Conservation (phyloP, 176 grass and related monocot species). For the Pontederia crassipes region DNA sequence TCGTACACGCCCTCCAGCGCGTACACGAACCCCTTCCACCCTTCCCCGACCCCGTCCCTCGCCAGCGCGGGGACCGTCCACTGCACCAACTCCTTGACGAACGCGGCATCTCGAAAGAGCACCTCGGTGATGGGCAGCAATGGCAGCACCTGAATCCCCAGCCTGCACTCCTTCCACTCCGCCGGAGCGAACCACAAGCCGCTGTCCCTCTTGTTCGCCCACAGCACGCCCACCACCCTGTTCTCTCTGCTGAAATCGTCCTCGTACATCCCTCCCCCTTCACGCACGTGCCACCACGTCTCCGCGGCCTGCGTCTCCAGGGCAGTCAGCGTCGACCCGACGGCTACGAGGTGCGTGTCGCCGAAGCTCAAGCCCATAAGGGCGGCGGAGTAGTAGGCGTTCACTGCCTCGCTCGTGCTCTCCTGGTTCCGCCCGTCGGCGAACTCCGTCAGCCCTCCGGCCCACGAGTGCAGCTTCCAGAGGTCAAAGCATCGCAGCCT, state of each 20-base stretch:
- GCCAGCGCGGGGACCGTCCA: slow-evolving; percentile 54
- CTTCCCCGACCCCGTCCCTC: slow-evolving; percentile 71
- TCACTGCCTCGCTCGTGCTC: slow-evolving; percentile 86
- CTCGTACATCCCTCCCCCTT: slow-evolving; percentile 53
- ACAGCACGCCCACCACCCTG: slow-evolving; percentile 52
- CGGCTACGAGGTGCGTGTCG: slow-evolving; percentile 46
- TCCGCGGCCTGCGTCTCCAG: slow-evolving; percentile 70
- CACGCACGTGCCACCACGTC: slow-evolving; percentile 86
- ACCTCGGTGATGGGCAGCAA: slow-evolving; percentile 67
- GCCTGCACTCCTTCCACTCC: slow-evolving; percentile 69
- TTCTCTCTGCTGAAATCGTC: slow-evolving; percentile 61
- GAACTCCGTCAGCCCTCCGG: slow-evolving; percentile 72
- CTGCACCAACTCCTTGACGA: slow-evolving; percentile 54
- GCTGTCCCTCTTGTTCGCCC: slow-evolving; percentile 93
- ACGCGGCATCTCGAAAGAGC: slow-evolving; percentile 47
- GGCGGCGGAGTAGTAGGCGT: slow-evolving; percentile 67
- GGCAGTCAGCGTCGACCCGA: slow-evolving; percentile 49
- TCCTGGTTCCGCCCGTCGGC: slow-evolving; percentile 87
- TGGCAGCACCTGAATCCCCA: slow-evolving; percentile 74
- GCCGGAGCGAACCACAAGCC: slow-evolving; percentile 85
- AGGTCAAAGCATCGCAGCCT: slow-evolving; percentile 63
- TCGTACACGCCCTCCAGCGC: slow-evolving; percentile 77
- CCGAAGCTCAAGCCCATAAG: slow-evolving; percentile 78
- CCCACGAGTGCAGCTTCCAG: slow-evolving; percentile 97
- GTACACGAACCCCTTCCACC: slow-evolving; percentile 92